Evolutionary conservation across 1,284 basidiomycete species (phyloP), one percentile per base, ranked within the genome.

Genomic region (Coniferiporia sulphurascens): DNA sequence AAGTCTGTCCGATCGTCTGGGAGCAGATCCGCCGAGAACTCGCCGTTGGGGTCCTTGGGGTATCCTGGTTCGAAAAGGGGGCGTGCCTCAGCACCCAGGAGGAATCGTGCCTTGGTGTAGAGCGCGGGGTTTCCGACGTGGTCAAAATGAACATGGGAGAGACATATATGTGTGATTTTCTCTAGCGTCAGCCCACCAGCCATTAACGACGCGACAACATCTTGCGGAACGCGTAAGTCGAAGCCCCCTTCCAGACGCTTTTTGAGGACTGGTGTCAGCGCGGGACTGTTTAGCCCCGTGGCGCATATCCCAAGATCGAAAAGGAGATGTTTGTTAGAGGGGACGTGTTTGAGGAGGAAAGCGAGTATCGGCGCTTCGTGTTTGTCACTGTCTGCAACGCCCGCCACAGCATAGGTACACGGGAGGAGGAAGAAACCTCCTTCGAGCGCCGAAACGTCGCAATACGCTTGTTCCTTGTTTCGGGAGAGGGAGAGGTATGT

Each of bases 101-200:
- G 60, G 64, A 84, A 79, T 2, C 71, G 75, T 50, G 78, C 76
- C n/a, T 71, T 75, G 1, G 73, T 68, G 67, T 83, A 85, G 1
- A 74, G 75, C 4, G 63, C 56, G 19, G 73, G 68, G 65, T 84
- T 72, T 3, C 83, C 81, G 27, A 74, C 69, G 67, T 77, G 74
- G 64, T 76, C 73, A 64, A 68, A 74, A 58, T 84, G 81, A 34
- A 77, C 63, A 64, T 84, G 82, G 13, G 80, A 81, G 22, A 84
- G 61, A 57, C 78, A 45, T 45, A 45, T 45, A 17, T 45, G 44
- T n/a, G 44, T 45, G 6, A 83, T 72, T 17, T 77, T 71, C 5
- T 68, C 62, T 0, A 78, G 78, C 1, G 69, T 59, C 2, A 77
- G 59, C 1, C 80, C 79, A 32, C 82, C 83, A 52, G 78, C 78